Percentiles rank a stretch among this genome's conserved stretches.
Conservation (phyloP, 768 basidiomycete species). For the Agaricus sinodeliciosus region DNA sequence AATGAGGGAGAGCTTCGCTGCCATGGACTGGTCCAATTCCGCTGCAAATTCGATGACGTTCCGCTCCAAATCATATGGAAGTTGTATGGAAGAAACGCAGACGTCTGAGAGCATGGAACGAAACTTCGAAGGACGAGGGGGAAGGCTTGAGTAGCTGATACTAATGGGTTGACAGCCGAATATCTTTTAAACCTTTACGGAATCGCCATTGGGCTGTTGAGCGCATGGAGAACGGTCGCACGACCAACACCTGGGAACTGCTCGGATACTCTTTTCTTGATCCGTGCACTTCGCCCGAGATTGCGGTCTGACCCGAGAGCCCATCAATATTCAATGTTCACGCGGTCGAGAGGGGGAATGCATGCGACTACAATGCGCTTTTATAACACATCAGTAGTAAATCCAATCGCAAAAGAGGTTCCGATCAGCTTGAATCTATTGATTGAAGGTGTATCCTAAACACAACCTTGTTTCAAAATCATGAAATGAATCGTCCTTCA, state of each 20-base stretch:
- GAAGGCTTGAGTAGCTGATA: not conserved
- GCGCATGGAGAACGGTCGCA: constrained; percentile 6
- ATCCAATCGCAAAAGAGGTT: no score
- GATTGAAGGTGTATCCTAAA: no score
- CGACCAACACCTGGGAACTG: not conserved
- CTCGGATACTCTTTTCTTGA: constrained; percentile 2
- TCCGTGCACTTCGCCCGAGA: not conserved
- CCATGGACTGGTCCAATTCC: constrained; percentile 1
- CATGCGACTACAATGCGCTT: no score
- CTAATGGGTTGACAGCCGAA: not conserved
- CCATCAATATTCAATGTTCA: not conserved
- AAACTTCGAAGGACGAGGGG: not conserved
- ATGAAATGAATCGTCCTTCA: no score
- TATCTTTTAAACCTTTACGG: not conserved
- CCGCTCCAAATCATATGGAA: constrained; percentile 8
- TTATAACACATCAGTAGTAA: no score
- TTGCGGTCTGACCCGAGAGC: not conserved
- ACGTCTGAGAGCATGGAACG: not conserved
- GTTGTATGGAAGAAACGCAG: not conserved
- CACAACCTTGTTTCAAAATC: no score
- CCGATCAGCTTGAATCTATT: no score
- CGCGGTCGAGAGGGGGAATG: no score
- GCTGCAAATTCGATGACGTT: constrained; percentile 7
- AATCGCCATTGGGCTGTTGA: not conserved
- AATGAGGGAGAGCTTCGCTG: not conserved